Conservation (phyloP, 306 rosid genomes). For the Abrus precatorius region DNA sequence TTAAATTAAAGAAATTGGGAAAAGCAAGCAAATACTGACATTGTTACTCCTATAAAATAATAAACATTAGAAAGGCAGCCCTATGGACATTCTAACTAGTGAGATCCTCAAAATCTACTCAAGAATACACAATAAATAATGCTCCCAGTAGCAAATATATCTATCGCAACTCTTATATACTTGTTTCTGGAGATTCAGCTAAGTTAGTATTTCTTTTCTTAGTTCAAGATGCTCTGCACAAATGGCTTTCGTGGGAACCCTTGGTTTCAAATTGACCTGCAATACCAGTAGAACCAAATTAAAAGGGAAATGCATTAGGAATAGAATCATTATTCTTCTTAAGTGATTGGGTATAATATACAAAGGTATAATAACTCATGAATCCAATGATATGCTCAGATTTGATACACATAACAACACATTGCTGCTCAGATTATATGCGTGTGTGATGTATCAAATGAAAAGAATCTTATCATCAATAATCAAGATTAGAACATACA, state of each 20-base stretch:
- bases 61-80: conserved; percentile 16
- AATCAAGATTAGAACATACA: too few relatives aligned
- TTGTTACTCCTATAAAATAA: not conserved
- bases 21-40: conserved; percentile 1
- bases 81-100: conserved; percentile 29
- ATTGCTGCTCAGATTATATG: not conserved
- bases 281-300: conserved; percentile 16
- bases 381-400: conserved; percentile 21
- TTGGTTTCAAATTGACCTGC: conserved; percentile 94
- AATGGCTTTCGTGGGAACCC: conserved; percentile 98
- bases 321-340: not conserved
- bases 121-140: conserved; percentile 18
- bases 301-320: conserved; percentile 22
- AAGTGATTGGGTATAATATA: conserved; percentile 8
- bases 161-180: conserved; percentile 51
- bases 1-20: conserved; percentile 24
- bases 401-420: conserved; percentile 18
- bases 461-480: too few relatives aligned
- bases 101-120: conserved; percentile 15
- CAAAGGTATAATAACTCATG: not conserved
- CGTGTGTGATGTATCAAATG: too few relatives aligned
- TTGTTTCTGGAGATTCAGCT: conserved; percentile 98
- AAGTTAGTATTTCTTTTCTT: conserved; percentile 92
- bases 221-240: conserved; percentile 98
- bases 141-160: conserved; percentile 16